phyloP scores from a whole-genome alignment of 179 eudicot genomes.

The Corrigiola litoralis region DNA sequence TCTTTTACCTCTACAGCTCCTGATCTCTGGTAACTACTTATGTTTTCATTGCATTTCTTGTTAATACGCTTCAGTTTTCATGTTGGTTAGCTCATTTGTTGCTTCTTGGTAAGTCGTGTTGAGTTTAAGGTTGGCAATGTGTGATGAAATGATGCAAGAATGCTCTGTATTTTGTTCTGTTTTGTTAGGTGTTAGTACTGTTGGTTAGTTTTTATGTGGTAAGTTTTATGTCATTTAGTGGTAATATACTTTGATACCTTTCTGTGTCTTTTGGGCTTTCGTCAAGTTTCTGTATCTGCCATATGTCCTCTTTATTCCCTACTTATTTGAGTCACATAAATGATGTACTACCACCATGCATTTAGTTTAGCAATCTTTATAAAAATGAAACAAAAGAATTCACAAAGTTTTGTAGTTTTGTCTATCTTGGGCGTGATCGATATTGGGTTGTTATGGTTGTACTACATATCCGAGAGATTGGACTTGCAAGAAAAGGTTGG shows the following conservation, averaged over 20 bases:
- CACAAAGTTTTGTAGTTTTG: too few relatives aligned
- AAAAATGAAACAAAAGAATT: not conserved
- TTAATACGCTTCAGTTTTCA: not conserved
- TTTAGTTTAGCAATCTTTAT: not conserved
- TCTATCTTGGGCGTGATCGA: too few relatives aligned
- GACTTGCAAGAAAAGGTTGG: too few relatives aligned
- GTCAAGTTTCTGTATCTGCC: slow-evolving; percentile 8
- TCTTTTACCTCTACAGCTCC: not conserved
- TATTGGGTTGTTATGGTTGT: too few relatives aligned
- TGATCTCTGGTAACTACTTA: slow-evolving; percentile 31
- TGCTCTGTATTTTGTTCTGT: slow-evolving; percentile 15
- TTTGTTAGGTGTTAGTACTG: not conserved
- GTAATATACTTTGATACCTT: slow-evolving; percentile 26
- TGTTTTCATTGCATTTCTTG: not conserved
- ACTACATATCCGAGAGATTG: too few relatives aligned
- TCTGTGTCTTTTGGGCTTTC: slow-evolving; percentile 17
- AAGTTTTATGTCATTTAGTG: not conserved
- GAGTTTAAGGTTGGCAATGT: slow-evolving; percentile 5
- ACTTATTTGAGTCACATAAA: too few relatives aligned
- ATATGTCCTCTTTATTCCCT: slow-evolving; percentile 4
- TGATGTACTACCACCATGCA: too few relatives aligned
- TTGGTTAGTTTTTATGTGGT: not conserved
- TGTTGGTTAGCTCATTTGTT: not conserved
- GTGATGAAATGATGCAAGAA: not conserved
- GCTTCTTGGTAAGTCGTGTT: not conserved